Base-by-base conservation (phyloP, 129 eudicot species). In the Dittrichia graveolens region DNA sequence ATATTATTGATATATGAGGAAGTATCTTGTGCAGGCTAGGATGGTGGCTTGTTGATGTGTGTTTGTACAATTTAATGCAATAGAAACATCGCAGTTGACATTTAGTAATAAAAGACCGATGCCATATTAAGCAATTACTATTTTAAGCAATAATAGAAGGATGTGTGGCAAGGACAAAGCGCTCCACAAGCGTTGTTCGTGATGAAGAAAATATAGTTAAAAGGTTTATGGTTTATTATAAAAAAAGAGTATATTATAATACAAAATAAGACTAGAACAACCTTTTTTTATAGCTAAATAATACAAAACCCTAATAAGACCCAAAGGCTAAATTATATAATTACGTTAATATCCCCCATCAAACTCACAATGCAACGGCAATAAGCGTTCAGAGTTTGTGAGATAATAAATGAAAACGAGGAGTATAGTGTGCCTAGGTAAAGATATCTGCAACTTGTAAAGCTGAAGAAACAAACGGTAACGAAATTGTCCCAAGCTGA, bases 81-180 rank as follows among this genome's bases (percentile, higher is more conserved):
- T 1, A 46, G 8, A 46, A 8, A 46, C 50, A 46, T 46, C 11
- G 13, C 50, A 46, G 13, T 8, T 46, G 50, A 12, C 50, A 9
- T 8, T 46, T 46, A 46, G 3, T 46, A 10, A 46, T 13, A 46
- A 46, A 46, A 31, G 18, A 66, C 6, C 72, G 6, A 34, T 31
- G 11, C 24, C 72, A 47, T 8, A 66, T 66, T 66, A 66, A 66
- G 72, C 34, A 13, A 46, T 46, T 66, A 34, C 71, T 3, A 45
- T 66, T 45, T 19, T 19, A 65, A 65, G 18, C 40, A 4, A 5
- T 19, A 6, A 24, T 24, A 2, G 31, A 0, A 24, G 31, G 31
- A 24, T 24, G 31, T 24, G 31, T 24, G 31, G 31, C 2, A 24
- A 24, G 31, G 31, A 24, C 31, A 24, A 24, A 24, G 31, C 0